phyloP scores from a whole-genome alignment of 805 yeast genomes.

The Wickerhamiella azyma region DNA sequence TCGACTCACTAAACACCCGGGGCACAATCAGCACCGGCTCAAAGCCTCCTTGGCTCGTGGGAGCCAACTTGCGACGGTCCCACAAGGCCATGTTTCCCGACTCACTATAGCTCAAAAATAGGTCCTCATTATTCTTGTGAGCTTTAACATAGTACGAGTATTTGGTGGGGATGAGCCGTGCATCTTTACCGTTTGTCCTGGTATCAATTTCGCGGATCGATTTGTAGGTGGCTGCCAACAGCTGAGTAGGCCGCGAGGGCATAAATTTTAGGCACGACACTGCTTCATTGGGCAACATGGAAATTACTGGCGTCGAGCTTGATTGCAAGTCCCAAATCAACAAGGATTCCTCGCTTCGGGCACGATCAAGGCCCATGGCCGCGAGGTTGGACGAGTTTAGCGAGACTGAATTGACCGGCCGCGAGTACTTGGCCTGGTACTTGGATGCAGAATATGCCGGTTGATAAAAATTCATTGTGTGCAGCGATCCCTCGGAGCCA shows the following conservation, averaged over 20 bases:
- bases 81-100: conserved; percentile 71
- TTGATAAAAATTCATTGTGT: conserved; percentile 44
- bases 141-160: conserved; percentile 53
- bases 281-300: conserved; percentile 61
- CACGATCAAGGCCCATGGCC: conserved; percentile 69
- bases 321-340: conserved; percentile 60
- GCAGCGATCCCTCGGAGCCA: conserved; percentile 52
- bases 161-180: conserved; percentile 61
- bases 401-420: conserved; percentile 65
- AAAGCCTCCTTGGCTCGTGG: conserved; percentile 4
- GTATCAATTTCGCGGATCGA: conserved; percentile 61
- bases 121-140: conserved; percentile 53
- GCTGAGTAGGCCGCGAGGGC: conserved; percentile 36
- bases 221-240: conserved; percentile 67
- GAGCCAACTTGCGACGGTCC: conserved; percentile 24
- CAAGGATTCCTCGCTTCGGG: conserved; percentile 59
- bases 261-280: conserved; percentile 55
- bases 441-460: conserved; percentile 28
- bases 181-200: conserved; percentile 31
- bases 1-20: conserved; percentile 16
- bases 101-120: conserved; percentile 65
- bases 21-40: conserved; percentile 19
- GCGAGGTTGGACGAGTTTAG: conserved; percentile 52
- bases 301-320: conserved; percentile 19
- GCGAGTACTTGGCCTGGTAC: conserved; percentile 46